Evolutionary conservation across 768 basidiomycete genomes (phyloP).

Genomic region (Tremella fuciformis): DNA sequence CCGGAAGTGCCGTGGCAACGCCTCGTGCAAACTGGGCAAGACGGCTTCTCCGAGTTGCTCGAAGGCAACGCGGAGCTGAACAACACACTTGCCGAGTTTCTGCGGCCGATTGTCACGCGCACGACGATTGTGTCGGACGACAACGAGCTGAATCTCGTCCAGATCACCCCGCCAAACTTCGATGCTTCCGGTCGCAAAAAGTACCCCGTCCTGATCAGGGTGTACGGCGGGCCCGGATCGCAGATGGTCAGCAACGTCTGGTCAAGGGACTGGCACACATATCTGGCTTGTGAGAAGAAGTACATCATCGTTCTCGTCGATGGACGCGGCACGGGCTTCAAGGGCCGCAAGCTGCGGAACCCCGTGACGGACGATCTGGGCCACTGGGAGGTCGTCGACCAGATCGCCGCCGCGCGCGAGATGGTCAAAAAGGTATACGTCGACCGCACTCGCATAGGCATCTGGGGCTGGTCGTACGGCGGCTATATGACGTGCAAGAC

Average conservation of each 20-base stretch:
- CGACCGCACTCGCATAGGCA: conserved; percentile 80
- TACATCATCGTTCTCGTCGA: conserved; percentile 87
- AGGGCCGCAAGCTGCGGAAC: conserved; percentile 78
- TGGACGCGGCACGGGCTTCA: conserved; percentile 88
- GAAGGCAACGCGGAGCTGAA: conserved; percentile 69
- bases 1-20: conserved; percentile 85
- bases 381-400: conserved; percentile 82
- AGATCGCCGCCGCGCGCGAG: conserved; percentile 79
- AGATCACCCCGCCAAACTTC: conserved; percentile 86
- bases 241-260: conserved; percentile 72
- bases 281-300: conserved; percentile 72
- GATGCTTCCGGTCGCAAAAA: conserved; percentile 93
- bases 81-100: conserved; percentile 65
- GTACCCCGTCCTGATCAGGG: conserved; percentile 88
- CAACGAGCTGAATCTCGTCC: conserved; percentile 83
- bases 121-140: conserved; percentile 76
- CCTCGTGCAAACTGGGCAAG: conserved; percentile 58
- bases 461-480: conserved; percentile 99
- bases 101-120: conserved; percentile 66
- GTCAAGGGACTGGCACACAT: conserved; percentile 78
- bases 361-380: conserved; percentile 86
- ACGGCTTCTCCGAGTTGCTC: conserved; percentile 57
- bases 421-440: conserved; percentile 88
- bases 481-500: conserved; percentile 95
- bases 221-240: conserved; percentile 89